phyloP scores from a whole-genome alignment of 257 asterid genomes.

The Capsicum baccatum region DNA sequence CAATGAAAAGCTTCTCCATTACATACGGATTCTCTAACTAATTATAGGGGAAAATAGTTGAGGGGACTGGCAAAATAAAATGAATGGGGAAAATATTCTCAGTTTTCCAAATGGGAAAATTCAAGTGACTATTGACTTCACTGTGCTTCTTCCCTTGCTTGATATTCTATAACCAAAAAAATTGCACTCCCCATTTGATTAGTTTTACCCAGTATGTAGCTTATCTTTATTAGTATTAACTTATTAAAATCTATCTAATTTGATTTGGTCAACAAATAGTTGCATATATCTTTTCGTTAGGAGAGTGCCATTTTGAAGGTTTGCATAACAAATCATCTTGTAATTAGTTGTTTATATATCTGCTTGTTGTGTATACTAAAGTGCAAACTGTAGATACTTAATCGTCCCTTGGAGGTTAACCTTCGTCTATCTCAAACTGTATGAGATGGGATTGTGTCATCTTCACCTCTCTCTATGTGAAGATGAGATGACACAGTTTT shows the following conservation, averaged over 20 bases:
- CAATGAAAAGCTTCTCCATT: not conserved
- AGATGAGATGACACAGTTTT: not conserved
- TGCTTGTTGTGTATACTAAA: conserved; percentile 17
- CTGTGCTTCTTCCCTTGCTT: conserved; percentile 4
- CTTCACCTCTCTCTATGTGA: not conserved
- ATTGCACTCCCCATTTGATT: not conserved
- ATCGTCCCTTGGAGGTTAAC: not conserved
- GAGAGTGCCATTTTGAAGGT: not conserved
- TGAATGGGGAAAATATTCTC: not conserved
- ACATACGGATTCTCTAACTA: not conserved
- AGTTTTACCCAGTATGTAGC: not conserved
- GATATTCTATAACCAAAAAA: not conserved
- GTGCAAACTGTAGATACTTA: not conserved
- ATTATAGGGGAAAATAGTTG: not conserved
- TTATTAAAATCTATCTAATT: not conserved
- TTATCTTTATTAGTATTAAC: not conserved
- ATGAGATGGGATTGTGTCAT: not conserved
- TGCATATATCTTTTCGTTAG: not conserved
- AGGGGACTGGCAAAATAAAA: not conserved
- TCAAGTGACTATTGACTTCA: conserved; percentile 1
- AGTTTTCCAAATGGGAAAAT: not conserved
- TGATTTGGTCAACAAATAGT: not conserved
- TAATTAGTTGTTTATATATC: not conserved
- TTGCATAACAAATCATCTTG: not conserved
- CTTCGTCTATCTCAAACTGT: not conserved